phyloP scores from a whole-genome alignment of 345 rosid species.

The Turnera subulata region DNA sequence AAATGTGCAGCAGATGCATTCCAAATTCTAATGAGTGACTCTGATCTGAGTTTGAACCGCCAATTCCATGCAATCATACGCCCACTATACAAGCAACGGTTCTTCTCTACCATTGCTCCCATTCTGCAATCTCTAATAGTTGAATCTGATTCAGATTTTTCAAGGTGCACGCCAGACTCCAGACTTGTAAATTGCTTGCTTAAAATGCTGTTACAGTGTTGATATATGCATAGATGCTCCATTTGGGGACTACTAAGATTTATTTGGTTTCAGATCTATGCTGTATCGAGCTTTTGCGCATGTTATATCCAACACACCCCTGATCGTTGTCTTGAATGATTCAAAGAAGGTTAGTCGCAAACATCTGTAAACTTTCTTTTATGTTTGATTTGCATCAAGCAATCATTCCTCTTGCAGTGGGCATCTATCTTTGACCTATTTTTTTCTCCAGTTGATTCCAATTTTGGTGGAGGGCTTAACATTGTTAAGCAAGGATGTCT shows the following conservation, averaged over 20 bases:
- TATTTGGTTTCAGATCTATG: conserved; percentile 48
- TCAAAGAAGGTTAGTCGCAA: conserved; percentile 59
- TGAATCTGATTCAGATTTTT: conserved; percentile 40
- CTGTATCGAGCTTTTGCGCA: conserved; percentile 62
- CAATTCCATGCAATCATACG: conserved; percentile 67
- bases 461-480: conserved; percentile 60
- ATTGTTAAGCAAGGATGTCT: conserved; percentile 42
- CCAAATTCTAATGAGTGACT: conserved; percentile 68
- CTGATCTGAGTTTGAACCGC: conserved; percentile 60
- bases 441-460: conserved; percentile 54
- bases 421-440: background rate
- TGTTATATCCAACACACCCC: conserved; percentile 62
- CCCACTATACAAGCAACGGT: conserved; percentile 92
- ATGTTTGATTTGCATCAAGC: conserved; percentile 7
- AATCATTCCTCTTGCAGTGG: conserved; percentile 11
- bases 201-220: conserved; percentile 7
- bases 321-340: conserved; percentile 55
- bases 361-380: conserved; percentile 2
- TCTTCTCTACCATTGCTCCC: conserved; percentile 65
- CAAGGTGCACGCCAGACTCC: conserved; percentile 42
- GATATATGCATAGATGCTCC: no score
- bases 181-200: conserved; percentile 4
- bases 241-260: no score
- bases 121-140: conserved; percentile 56
- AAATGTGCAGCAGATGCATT: conserved; percentile 85